Conservation (phyloP, 441 rosid species). For the Euphorbia celastroides region DNA sequence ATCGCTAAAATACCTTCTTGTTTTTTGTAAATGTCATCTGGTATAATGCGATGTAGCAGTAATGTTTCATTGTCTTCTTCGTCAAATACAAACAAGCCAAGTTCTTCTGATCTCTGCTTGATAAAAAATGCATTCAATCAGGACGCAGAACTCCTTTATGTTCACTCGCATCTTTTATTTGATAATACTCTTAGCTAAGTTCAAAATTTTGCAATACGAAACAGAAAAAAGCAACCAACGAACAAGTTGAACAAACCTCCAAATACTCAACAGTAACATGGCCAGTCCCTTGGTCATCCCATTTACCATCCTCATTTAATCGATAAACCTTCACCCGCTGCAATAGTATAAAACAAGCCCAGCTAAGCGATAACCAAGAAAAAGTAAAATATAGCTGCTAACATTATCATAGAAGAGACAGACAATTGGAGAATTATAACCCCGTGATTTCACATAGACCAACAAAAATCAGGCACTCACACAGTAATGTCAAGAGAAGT, state of each 20-base stretch:
- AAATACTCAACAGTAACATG: conserved; percentile 80
- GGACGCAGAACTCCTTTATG: conserved; percentile 13
- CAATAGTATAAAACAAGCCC: conserved; percentile 17
- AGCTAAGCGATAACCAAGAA: neutral
- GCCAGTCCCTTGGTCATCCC: conserved; percentile 99
- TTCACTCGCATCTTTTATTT: conserved; percentile 2
- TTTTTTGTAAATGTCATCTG: conserved; percentile 90
- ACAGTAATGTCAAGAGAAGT: neutral
- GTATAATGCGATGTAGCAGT: conserved; percentile 80
- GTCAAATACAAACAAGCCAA: conserved; percentile 76
- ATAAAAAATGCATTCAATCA: conserved; percentile 21
- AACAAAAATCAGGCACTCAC: neutral
- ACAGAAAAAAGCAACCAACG: conserved; percentile 10
- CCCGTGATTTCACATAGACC: neutral
- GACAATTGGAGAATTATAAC: neutral
- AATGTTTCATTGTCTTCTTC: conserved; percentile 91
- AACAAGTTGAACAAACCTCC: conserved; percentile 58
- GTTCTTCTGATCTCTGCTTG: conserved; percentile 83
- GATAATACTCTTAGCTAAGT: conserved; percentile 3
- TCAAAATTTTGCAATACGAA: conserved; percentile 11
- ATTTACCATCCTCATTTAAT: conserved; percentile 85
- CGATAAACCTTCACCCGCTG: conserved; percentile 98
- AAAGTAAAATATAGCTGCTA: neutral
- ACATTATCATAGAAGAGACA: neutral
- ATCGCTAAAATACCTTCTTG: conserved; percentile 92